These are phyloP conservation scores for Brassica nigra DNA, from an alignment of 345 rosid species.

Conservation along the genomic window DNA sequence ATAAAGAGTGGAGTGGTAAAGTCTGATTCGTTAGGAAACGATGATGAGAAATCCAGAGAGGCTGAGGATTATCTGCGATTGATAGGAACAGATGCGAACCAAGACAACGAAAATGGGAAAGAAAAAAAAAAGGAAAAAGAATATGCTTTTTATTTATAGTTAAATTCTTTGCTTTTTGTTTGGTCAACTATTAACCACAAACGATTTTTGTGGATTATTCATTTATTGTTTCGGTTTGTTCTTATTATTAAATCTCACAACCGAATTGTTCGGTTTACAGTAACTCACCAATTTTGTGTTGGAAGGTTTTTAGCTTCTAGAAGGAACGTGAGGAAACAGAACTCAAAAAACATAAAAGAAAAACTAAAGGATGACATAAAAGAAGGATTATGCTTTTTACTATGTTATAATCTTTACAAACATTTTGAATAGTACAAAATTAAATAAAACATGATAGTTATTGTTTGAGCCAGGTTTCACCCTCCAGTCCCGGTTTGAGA, in stretches of 20 bases:
- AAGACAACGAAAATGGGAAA: neutral
- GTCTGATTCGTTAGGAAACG: constrained; percentile 18
- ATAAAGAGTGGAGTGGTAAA: neutral
- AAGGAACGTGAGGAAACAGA: neutral
- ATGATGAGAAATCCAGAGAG: constrained; percentile 28
- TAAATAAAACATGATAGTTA: no score
- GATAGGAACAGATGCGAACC: constrained; percentile 20
- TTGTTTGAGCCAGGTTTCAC: no score
- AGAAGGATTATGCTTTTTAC: neutral
- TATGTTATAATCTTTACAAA: neutral
- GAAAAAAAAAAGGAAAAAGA: neutral
- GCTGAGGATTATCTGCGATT: constrained; percentile 38
- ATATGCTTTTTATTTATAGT: constrained; percentile 24
- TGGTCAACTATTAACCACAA: constrained; percentile 5
- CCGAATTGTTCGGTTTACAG: neutral
- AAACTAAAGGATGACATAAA: neutral
- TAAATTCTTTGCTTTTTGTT: constrained; percentile 13
- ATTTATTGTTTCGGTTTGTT: neutral
- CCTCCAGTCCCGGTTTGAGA: no score
- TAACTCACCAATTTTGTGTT: neutral
- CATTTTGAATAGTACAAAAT: neutral
- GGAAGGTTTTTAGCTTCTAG: neutral
- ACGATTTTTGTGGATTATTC: constrained; percentile 8
- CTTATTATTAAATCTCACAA: neutral
- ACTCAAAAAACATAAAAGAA: neutral